Percentiles rank a stretch among this genome's conserved stretches.
Evolutionary conservation across 2,329 filamentous ascomycete genomes (phyloP).

Genomic region (Aspergillus carbonarius): DNA sequence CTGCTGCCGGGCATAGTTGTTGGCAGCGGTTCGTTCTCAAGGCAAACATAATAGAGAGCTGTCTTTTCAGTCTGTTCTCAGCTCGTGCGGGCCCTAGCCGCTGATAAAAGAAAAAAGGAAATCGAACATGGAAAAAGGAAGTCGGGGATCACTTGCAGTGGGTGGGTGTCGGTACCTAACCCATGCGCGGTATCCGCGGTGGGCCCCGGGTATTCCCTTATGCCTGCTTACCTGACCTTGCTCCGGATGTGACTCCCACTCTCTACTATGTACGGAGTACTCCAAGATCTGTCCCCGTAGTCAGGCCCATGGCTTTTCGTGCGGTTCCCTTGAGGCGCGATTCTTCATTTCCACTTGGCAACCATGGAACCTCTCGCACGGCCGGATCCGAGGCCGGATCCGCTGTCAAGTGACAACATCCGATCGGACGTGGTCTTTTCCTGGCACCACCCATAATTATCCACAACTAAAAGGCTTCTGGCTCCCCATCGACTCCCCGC

Average conservation of each 20-base stretch:
- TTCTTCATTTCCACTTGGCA: not conserved
- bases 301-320: too few relatives aligned
- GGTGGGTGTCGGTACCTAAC: conserved; percentile 2
- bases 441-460: conserved; percentile 4
- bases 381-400: not conserved
- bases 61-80: not conserved
- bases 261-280: too few relatives aligned
- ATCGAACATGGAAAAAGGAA: conserved; percentile 4
- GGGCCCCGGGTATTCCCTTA: conserved; percentile 13
- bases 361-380: conserved; percentile 4
- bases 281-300: not conserved
- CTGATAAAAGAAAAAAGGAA: not conserved
- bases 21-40: not conserved
- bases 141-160: not conserved
- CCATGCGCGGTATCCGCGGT: conserved; percentile 19
- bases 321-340: too few relatives aligned
- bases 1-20: not conserved
- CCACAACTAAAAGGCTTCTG: conserved; percentile 5
- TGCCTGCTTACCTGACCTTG: not conserved
- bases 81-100: conserved; percentile 6
- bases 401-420: not conserved
- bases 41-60: not conserved
- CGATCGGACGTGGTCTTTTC: not conserved
- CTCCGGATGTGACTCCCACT: not conserved
- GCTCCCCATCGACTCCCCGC: conserved; percentile 8